Conservation (phyloP, 2,329 filamentous ascomycete species). For the Orbilia quercus region DNA sequence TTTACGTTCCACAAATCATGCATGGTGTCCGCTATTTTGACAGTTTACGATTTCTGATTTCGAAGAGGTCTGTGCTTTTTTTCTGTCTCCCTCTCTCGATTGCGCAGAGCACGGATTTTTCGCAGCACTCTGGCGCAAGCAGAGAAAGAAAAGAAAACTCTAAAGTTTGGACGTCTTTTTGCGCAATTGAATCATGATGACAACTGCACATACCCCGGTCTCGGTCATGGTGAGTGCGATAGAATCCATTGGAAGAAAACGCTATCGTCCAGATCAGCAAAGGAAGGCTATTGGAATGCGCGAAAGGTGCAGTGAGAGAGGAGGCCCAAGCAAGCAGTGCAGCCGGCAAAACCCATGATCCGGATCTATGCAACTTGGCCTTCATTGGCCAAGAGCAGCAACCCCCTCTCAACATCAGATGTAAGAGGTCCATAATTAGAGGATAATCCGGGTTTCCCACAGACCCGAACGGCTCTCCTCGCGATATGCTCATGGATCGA, state of each 20-base stretch:
- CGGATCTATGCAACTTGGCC: constrained; percentile 14
- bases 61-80: constrained; percentile 45
- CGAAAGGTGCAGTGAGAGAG: too few species aligned
- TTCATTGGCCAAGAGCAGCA: too few species aligned
- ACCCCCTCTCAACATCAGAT: constrained; percentile 43
- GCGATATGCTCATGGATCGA: too few species aligned
- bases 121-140: constrained; percentile 9
- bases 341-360: constrained; percentile 36
- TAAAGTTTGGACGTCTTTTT: constrained; percentile 32
- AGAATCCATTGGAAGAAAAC: constrained; percentile 28
- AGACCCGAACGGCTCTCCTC: constrained; percentile 3
- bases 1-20: constrained; percentile 52
- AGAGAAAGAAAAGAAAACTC: neutral
- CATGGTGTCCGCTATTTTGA: constrained; percentile 44
- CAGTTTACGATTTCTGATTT: constrained; percentile 36
- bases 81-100: too few species aligned
- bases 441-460: constrained; percentile 50
- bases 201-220: constrained; percentile 30
- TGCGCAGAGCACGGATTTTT: too few species aligned
- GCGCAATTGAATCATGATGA: constrained; percentile 53
- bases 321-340: constrained; percentile 14
- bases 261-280: constrained; percentile 15
- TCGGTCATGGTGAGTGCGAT: constrained; percentile 33
- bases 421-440: constrained; percentile 40
- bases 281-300: constrained; percentile 4